Base-by-base conservation (phyloP, 495 filamentous ascomycete species). In the Podospora fimiseda region DNA sequence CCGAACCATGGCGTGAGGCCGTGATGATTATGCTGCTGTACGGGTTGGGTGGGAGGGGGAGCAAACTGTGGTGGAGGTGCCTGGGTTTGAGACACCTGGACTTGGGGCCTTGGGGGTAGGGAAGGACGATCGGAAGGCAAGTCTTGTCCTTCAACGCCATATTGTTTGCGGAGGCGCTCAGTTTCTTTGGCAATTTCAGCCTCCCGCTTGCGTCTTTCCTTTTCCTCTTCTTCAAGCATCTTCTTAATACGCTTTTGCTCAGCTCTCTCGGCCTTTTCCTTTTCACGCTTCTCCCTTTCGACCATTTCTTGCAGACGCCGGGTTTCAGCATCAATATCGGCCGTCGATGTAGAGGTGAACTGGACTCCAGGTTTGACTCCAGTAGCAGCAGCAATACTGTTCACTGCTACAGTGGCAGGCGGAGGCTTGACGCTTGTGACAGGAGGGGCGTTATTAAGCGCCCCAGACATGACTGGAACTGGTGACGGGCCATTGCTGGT, bases 161-260 rank as follows among this genome's bases (percentile, higher is more conserved):
- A 96, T 48, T 87, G 56, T 56, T 79, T 79, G 41, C 83, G 77
- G 9, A 98, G 67, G 2, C 91, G 76, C 60, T 91, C 87, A 0
- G 93, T 97, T 68, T 97, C 93, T 51, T 82, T 81, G 19, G 88
- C 85, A 13, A 96, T 72, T 57, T 89, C 89, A 2, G 78, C 80
- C 49, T 95, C 80, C 22, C 80, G 80, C 22, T 75, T 70, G n/a
- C 75, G 74, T 0, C 76, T 78, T 24, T 84, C 82, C 33, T 81
- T 80, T 23, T 88, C 85, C 67, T 96, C 90, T 4, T 85, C 81
- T 38, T 88, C 86, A 2, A 94, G 76, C 74, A 91, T 86, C 61
- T 79, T 82, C 68, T 85, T 83, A 42, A 86, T 85, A 44, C 83
- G 82, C 52, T 80, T 79, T 52, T 83, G 77, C 69, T 89, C 88